Conservation (phyloP, 352 stramenopile genomes). For the Phytophthora uliginosa region DNA sequence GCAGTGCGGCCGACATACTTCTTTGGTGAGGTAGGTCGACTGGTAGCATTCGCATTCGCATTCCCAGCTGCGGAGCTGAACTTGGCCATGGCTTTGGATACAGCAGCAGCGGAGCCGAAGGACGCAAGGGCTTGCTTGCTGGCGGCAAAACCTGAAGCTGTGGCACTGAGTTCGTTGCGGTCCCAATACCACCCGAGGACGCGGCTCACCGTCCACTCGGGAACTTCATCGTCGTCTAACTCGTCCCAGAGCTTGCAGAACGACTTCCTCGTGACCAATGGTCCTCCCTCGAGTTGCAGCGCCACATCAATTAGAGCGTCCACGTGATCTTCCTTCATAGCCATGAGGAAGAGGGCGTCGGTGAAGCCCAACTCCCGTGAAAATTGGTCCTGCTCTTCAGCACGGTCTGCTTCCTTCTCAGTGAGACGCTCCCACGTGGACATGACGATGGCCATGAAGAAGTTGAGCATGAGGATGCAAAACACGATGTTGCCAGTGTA, state of each 20-base stretch:
- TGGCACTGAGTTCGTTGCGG: slow-evolving; percentile 14
- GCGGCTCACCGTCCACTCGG: slow-evolving; percentile 44
- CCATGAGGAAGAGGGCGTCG: slow-evolving; percentile 62
- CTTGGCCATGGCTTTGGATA: slow-evolving; percentile 39
- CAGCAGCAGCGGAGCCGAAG: slow-evolving; percentile 29
- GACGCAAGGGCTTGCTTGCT: slow-evolving; percentile 31
- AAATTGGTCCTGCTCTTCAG: slow-evolving; percentile 55
- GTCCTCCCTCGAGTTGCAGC: slow-evolving; percentile 50
- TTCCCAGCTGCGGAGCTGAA: slow-evolving; percentile 29
- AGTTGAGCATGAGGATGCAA: slow-evolving; percentile 83
- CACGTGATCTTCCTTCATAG: slow-evolving; percentile 70
- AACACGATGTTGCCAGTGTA: slow-evolving; percentile 78
- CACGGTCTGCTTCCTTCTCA: slow-evolving; percentile 62
- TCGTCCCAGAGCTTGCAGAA: slow-evolving; percentile 62
- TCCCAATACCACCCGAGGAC: slow-evolving; percentile 79
- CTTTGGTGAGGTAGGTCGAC: slow-evolving; percentile 20
- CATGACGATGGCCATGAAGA: slow-evolving; percentile 87
- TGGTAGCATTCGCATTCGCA: slow-evolving; percentile 5
- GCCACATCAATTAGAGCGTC: slow-evolving; percentile 68
- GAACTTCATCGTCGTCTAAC: slow-evolving; percentile 49
- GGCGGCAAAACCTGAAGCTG: slow-evolving; percentile 27
- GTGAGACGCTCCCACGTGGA: slow-evolving; percentile 71
- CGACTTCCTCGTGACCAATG: slow-evolving; percentile 40
- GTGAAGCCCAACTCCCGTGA: slow-evolving; percentile 47
- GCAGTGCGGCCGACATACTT: slow-evolving; percentile 27